Conservation (phyloP, 148 eudicot genomes). For the Vaccinium macrocarpon region DNA sequence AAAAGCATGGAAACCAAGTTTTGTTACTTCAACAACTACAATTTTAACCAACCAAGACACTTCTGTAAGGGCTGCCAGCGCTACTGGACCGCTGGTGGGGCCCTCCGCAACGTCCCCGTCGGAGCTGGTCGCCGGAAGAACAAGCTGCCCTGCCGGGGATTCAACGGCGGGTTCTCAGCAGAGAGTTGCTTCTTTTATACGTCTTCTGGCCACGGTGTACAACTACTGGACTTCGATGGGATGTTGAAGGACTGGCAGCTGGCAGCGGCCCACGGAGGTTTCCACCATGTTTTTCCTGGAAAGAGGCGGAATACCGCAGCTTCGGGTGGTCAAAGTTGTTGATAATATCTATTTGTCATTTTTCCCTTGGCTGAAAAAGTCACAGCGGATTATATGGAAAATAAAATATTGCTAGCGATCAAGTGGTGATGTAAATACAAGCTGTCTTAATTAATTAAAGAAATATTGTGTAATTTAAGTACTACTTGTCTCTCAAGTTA, state of each 20-base stretch:
- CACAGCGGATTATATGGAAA: not conserved
- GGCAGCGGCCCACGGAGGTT: slow-evolving; percentile 20
- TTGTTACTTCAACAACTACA: slow-evolving; percentile 80
- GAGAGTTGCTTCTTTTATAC: slow-evolving; percentile 37
- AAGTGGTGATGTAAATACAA: slow-evolving; percentile 9
- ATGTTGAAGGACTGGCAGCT: slow-evolving; percentile 47
- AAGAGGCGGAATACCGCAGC: slow-evolving; percentile 14
- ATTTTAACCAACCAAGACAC: slow-evolving; percentile 75
- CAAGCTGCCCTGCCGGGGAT: slow-evolving; percentile 39
- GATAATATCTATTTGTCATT: not conserved
- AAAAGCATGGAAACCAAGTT: slow-evolving; percentile 79
- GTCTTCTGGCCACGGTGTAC: slow-evolving; percentile 2
- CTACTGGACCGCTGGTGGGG: slow-evolving; percentile 89
- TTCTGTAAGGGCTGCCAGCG: slow-evolving; percentile 73
- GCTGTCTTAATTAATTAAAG: slow-evolving; percentile 13
- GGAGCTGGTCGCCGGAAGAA: slow-evolving; percentile 73
- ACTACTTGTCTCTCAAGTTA: not conserved
- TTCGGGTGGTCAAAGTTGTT: slow-evolving; percentile 10
- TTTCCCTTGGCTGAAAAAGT: not conserved
- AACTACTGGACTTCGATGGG: slow-evolving; percentile 36
- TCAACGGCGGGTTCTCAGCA: slow-evolving; percentile 17
- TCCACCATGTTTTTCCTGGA: not conserved
- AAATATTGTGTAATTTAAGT: not conserved
- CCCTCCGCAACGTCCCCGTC: slow-evolving; percentile 68
- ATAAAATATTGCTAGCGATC: slow-evolving; percentile 5